phyloP scores from a whole-genome alignment of 768 basidiomycete genomes.

The Rhodotorula graminis region DNA sequence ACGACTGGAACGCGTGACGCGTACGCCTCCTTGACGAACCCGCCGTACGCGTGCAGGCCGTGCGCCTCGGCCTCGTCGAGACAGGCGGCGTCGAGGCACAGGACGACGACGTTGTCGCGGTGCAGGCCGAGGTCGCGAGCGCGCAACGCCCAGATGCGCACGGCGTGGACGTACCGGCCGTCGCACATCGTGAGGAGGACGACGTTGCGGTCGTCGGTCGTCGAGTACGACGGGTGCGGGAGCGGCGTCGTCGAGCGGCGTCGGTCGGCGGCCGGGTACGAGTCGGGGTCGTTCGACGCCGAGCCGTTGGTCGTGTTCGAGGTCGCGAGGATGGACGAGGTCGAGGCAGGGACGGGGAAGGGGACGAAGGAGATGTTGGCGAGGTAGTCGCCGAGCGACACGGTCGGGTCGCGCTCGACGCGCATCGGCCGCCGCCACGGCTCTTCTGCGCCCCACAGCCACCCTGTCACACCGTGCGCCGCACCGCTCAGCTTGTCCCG shows the following conservation, averaged over 20 bases:
- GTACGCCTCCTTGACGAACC: not conserved
- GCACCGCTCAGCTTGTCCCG: not conserved
- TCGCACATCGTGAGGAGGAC: not conserved
- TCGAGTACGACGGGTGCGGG: not conserved
- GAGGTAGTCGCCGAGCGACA: not conserved
- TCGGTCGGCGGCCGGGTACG: too few species aligned
- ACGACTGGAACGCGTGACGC: not conserved
- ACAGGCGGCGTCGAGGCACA: not conserved
- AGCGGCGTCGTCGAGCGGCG: not conserved
- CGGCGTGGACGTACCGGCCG: not conserved
- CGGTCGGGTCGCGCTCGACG: not conserved
- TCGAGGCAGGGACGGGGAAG: not conserved
- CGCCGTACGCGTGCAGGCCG: constrained; percentile 1
- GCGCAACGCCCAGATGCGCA: not conserved
- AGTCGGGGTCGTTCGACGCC: too few species aligned
- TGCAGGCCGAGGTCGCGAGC: not conserved
- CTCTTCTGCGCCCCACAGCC: not conserved
- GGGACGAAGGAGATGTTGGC: not conserved
- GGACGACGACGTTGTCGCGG: not conserved
- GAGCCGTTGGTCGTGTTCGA: not conserved
- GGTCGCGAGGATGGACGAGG: not conserved
- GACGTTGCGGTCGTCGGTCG: not conserved
- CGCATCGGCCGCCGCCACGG: not conserved
- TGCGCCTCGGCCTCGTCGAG: not conserved
- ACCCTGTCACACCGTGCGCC: not conserved